Conservation (phyloP, 352 stramenopile genomes). For the Phytopythium ostracodes region DNA sequence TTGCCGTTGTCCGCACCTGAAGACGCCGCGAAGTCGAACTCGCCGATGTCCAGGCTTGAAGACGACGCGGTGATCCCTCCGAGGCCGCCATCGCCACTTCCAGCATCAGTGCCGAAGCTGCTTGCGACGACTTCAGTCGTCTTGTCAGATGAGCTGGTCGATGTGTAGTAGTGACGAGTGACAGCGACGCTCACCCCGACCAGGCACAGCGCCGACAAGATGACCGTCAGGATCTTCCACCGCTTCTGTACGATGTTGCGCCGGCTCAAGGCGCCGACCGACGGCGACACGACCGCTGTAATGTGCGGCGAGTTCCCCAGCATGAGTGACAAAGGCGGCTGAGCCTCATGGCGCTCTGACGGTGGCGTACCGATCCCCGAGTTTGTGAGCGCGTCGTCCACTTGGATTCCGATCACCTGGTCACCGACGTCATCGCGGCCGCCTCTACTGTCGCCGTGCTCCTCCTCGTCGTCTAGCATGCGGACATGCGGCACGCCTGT, state of each 20-base stretch:
- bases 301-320: background rate
- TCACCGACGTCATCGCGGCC: background rate
- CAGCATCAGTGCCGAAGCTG: background rate
- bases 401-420: background rate
- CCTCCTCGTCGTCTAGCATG: slow-evolving; percentile 4
- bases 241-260: slow-evolving; percentile 4
- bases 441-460: background rate
- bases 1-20: background rate
- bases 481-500: slow-evolving; percentile 6
- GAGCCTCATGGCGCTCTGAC: background rate
- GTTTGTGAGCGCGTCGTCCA: slow-evolving; percentile 1
- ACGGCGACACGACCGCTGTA: background rate
- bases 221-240: slow-evolving; percentile 13
- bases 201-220: slow-evolving; percentile 10
- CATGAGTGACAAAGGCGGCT: background rate
- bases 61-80: background rate
- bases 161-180: background rate
- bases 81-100: background rate
- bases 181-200: slow-evolving; percentile 16
- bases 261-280: background rate
- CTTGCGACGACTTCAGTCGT: background rate
- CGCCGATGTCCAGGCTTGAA: background rate
- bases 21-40: slow-evolving; percentile 9
- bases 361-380: slow-evolving; percentile 2
- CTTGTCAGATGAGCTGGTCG: too few species aligned